Conservation (phyloP, 208 protist species). For the Trypanosoma mega region DNA sequence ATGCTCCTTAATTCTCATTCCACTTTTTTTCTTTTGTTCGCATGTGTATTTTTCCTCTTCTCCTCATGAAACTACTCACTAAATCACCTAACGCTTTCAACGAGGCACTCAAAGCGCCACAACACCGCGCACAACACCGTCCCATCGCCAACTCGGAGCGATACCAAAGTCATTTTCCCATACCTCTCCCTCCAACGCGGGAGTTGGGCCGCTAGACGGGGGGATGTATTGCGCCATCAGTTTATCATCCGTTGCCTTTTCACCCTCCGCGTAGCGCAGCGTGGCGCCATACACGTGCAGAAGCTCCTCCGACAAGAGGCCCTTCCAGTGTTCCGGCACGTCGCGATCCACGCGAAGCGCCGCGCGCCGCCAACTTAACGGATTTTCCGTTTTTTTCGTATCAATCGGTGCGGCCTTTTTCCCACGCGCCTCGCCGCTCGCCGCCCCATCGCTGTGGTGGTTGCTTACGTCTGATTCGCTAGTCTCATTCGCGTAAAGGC, state of each 20-base stretch:
- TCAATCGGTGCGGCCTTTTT: neutral
- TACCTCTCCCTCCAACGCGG: neutral
- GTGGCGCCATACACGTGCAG: constrained; percentile 48
- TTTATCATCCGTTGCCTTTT: constrained; percentile 41
- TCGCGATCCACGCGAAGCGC: constrained; percentile 34
- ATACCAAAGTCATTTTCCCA: constrained; percentile 39
- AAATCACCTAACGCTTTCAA: neutral
- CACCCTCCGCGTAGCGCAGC: constrained; percentile 36
- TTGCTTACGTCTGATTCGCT: constrained; percentile 9
- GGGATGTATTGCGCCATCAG: constrained; percentile 75
- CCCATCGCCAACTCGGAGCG: constrained; percentile 78
- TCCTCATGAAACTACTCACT: neutral
- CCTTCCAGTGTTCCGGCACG: constrained; percentile 51
- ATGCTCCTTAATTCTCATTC: too few relatives aligned
- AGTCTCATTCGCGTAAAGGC: constrained; percentile 22
- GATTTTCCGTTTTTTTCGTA: constrained; percentile 18
- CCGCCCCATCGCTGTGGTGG: neutral
- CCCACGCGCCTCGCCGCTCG: neutral
- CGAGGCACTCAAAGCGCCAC: neutral
- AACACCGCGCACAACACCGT: constrained; percentile 78
- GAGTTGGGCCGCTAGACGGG: neutral
- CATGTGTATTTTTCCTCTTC: too few relatives aligned
- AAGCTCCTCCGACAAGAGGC: constrained; percentile 57
- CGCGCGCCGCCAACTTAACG: neutral
- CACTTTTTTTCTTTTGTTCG: too few relatives aligned